Conservation (phyloP, 805 yeast genomes). For the Metschnikowia similis region DNA sequence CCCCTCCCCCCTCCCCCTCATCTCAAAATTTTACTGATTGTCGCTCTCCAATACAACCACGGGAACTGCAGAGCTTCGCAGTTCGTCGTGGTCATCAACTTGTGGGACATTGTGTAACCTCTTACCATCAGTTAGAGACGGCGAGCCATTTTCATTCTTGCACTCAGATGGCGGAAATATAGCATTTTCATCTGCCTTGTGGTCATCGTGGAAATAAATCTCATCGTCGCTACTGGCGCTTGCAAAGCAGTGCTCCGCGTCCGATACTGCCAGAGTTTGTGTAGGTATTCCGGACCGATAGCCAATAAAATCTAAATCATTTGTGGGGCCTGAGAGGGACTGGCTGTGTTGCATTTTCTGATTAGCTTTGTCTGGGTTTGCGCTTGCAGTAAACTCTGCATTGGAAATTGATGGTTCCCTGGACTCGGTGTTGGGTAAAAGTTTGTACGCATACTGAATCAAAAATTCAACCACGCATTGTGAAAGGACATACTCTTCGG, state of each 20-base stretch:
- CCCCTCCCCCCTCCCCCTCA: background rate
- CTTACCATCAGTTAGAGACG: background rate
- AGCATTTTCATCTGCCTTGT: background rate
- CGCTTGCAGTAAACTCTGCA: constrained; percentile 9
- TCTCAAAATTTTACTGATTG: background rate
- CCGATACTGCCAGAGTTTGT: constrained; percentile 13
- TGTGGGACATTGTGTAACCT: background rate
- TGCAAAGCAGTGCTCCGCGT: constrained; percentile 14
- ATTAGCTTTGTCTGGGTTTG: constrained; percentile 4
- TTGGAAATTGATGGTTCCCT: constrained; percentile 5
- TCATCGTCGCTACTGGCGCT: constrained; percentile 19
- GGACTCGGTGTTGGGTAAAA: constrained; percentile 52
- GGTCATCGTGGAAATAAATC: constrained; percentile 1
- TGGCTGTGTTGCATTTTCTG: constrained; percentile 30
- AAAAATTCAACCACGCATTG: constrained; percentile 84
- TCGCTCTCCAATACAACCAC: constrained; percentile 6
- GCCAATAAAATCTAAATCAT: constrained; percentile 37
- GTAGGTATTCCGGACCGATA: constrained; percentile 20
- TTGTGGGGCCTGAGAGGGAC: constrained; percentile 27
- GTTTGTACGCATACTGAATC: constrained; percentile 77
- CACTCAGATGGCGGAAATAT: background rate
- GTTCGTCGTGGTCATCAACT: background rate
- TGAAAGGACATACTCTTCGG: constrained; percentile 84
- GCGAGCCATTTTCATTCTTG: background rate
- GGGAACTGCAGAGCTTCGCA: constrained; percentile 6